A percentile compares a stretch with the other conserved stretches of the same genome.
Evolutionary conservation across 2,329 filamentous ascomycete species (phyloP).

Genomic region (Cladosporium colombiae): DNA sequence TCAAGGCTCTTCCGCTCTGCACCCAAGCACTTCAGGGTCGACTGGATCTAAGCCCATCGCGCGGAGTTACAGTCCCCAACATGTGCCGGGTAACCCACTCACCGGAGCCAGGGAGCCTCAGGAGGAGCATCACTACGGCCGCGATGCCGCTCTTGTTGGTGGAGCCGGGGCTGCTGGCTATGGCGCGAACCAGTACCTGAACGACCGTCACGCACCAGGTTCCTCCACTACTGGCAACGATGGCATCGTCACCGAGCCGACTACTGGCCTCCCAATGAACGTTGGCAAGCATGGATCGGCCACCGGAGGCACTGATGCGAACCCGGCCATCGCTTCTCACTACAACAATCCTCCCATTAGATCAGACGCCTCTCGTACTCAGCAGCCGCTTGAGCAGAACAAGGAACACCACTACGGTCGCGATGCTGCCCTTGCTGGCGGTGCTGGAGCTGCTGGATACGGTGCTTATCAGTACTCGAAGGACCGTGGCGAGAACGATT

Average conservation of each 20-base stretch:
- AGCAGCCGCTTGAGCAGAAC: background rate
- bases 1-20: background rate
- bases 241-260: conserved; percentile 12
- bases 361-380: background rate
- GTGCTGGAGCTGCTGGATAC: conserved; percentile 31
- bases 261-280: conserved; percentile 45
- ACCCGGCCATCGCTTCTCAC: background rate
- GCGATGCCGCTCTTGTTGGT: conserved; percentile 33
- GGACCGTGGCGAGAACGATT: background rate
- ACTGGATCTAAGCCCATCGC: background rate
- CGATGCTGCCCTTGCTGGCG: conserved; percentile 28
- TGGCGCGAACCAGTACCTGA: conserved; percentile 16
- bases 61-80: background rate
- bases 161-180: conserved; percentile 31
- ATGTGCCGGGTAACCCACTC: background rate
- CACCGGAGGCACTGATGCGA: conserved; percentile 41
- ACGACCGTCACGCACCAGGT: background rate
- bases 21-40: background rate
- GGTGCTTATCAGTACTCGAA: conserved; percentile 5
- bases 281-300: conserved; percentile 42
- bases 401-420: conserved; percentile 35
- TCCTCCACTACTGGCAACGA: background rate
- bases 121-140: conserved; percentile 24
- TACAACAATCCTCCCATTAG: background rate
- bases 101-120: conserved; percentile 7